A percentile compares a stretch with the other conserved stretches of the same genome.
phyloP scores from a whole-genome alignment of 2,329 filamentous ascomycete species.

The Diaporthe aspalathi region DNA sequence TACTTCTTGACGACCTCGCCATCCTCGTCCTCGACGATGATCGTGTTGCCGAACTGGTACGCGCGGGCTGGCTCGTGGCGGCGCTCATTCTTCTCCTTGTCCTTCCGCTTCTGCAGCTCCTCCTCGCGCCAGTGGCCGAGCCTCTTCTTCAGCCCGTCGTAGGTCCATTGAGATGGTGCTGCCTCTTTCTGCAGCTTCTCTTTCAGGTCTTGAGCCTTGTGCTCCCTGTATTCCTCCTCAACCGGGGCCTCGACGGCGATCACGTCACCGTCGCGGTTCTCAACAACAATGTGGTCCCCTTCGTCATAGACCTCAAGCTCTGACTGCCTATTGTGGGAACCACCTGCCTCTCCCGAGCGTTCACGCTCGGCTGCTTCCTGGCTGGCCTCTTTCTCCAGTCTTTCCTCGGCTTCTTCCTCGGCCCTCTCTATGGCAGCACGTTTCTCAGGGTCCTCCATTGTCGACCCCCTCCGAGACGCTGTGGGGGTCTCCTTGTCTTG shows the following conservation, averaged over 20 bases:
- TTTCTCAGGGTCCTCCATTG: slow-evolving; percentile 43
- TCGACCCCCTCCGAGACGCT: slow-evolving; percentile 41
- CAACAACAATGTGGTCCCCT: slow-evolving; percentile 81
- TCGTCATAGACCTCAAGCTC: slow-evolving; percentile 81
- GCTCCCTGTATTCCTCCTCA: slow-evolving; percentile 39
- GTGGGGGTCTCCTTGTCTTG: slow-evolving; percentile 42
- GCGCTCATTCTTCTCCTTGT: slow-evolving; percentile 65
- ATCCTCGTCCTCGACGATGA: slow-evolving; percentile 89
- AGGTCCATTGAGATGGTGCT: slow-evolving; percentile 53
- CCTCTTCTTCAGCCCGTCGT: slow-evolving; percentile 60
- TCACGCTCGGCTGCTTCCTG: slow-evolving; percentile 24
- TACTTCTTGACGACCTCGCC: slow-evolving; percentile 89
- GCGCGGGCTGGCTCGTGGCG: slow-evolving; percentile 80
- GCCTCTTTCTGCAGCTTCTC: slow-evolving; percentile 50
- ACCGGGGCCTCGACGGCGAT: slow-evolving; percentile 69
- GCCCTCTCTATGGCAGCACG: slow-evolving; percentile 43
- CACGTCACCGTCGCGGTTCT: slow-evolving; percentile 90
- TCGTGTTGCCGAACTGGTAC: slow-evolving; percentile 87
- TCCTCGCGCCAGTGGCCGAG: slow-evolving; percentile 66
- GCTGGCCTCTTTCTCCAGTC: slow-evolving; percentile 45
- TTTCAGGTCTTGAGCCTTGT: slow-evolving; percentile 44
- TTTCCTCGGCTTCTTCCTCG: slow-evolving; percentile 40
- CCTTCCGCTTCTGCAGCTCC: slow-evolving; percentile 72
- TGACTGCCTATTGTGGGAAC: neutral
- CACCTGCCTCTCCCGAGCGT: neutral